Conservation (phyloP, 352 stramenopile genomes). For the Phytophthora syringae region DNA sequence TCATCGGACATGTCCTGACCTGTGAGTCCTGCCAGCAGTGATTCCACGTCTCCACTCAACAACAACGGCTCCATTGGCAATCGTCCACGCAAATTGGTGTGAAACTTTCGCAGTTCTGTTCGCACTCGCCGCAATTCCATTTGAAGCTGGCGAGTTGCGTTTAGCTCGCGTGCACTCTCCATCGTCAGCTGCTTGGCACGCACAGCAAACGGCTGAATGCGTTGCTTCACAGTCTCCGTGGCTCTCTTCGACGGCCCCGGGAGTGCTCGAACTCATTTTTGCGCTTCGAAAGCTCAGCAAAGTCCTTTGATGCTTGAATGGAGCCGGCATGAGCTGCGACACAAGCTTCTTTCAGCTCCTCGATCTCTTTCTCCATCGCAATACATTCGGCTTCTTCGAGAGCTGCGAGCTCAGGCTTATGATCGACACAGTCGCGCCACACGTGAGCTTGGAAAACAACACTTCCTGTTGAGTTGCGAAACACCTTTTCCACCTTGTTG, state of each 20-base stretch:
- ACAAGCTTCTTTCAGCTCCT: constrained; percentile 51
- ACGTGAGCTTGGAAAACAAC: constrained; percentile 75
- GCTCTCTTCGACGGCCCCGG: constrained; percentile 25
- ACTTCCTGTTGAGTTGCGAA: constrained; percentile 37
- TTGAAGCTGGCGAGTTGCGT: constrained; percentile 60
- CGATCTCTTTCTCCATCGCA: constrained; percentile 57
- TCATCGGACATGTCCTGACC: no score
- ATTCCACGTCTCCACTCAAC: constrained; percentile 54
- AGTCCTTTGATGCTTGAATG: constrained; percentile 40
- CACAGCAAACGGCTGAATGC: constrained; percentile 65
- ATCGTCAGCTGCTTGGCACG: constrained; percentile 65
- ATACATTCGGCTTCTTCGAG: constrained; percentile 52
- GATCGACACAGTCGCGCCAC: constrained; percentile 70
- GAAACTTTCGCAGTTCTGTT: constrained; percentile 48
- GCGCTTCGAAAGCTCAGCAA: constrained; percentile 40
- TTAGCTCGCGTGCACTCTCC: constrained; percentile 55
- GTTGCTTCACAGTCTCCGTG: constrained; percentile 51
- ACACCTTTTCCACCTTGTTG: constrained; percentile 43
- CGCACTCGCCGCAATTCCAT: constrained; percentile 50
- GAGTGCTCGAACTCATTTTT: constrained; percentile 43
- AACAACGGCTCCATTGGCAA: constrained; percentile 66
- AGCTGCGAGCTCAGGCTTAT: constrained; percentile 45
- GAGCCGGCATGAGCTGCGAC: constrained; percentile 51
- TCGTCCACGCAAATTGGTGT: constrained; percentile 42
- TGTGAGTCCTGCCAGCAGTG: constrained; percentile 34